phyloP scores from a whole-genome alignment of 2,329 filamentous ascomycete species.

The Talaromyces marneffei region DNA sequence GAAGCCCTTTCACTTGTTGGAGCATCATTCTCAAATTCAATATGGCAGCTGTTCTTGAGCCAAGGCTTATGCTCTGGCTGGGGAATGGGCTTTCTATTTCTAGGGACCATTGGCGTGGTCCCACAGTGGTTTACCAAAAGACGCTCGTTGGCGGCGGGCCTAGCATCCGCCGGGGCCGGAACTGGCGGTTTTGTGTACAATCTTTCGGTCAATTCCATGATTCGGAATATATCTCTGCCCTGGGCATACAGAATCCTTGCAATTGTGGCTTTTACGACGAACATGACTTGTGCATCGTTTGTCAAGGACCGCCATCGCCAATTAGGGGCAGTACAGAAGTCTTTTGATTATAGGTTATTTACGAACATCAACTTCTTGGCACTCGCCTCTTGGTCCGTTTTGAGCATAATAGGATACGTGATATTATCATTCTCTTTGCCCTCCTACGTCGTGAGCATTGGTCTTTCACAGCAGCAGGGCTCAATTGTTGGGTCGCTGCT shows the following conservation, averaged over 20 bases:
- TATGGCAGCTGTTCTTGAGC: slow-evolving; percentile 57
- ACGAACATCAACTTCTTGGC: slow-evolving; percentile 39
- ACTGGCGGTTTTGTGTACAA: slow-evolving; percentile 57
- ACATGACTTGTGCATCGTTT: slow-evolving; percentile 49
- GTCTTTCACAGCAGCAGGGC: slow-evolving; percentile 54
- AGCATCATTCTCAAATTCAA: slow-evolving; percentile 44
- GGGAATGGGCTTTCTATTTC: slow-evolving; percentile 59
- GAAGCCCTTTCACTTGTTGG: slow-evolving; percentile 52
- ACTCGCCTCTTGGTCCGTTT: slow-evolving; percentile 46
- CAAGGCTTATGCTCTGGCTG: slow-evolving; percentile 59
- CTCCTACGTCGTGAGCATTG: slow-evolving; percentile 56
- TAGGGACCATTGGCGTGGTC: slow-evolving; percentile 51
- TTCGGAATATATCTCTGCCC: slow-evolving; percentile 49
- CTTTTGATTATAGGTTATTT: slow-evolving; percentile 51
- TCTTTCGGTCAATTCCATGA: slow-evolving; percentile 53
- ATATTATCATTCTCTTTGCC: slow-evolving; percentile 59
- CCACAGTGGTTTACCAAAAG: slow-evolving; percentile 58
- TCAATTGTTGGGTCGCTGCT: slow-evolving; percentile 56
- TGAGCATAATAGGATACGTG: slow-evolving; percentile 55
- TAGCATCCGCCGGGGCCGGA: slow-evolving; percentile 54
- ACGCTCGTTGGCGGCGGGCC: slow-evolving; percentile 55
- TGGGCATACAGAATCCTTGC: slow-evolving; percentile 59
- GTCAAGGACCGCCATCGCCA: slow-evolving; percentile 54
- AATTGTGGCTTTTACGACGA: slow-evolving; percentile 49
- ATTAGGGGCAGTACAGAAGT: slow-evolving; percentile 47